phyloP scores from a whole-genome alignment of 2,329 filamentous ascomycete genomes.

The Raffaelea albimanens region DNA sequence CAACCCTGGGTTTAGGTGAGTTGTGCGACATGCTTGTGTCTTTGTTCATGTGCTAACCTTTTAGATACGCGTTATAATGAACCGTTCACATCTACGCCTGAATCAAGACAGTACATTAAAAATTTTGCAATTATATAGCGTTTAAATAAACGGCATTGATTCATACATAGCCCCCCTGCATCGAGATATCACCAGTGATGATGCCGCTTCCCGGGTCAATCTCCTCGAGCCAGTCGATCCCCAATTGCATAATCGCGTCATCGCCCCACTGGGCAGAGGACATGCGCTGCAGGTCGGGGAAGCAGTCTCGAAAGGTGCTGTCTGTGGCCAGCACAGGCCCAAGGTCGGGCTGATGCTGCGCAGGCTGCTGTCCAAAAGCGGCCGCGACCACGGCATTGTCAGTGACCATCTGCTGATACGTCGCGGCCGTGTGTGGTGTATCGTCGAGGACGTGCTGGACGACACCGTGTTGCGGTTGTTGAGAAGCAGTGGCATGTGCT shows the following conservation, averaged over 20 bases:
- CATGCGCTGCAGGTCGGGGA: conserved; percentile 16
- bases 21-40: not conserved
- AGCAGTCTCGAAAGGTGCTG: conserved; percentile 27
- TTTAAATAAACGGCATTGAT: too few species aligned
- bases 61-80: not conserved
- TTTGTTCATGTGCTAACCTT: not conserved
- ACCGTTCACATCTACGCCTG: too few species aligned
- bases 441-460: conserved; percentile 11
- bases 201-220: conserved; percentile 1
- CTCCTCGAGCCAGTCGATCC: conserved; percentile 5
- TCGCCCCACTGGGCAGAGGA: conserved; percentile 5
- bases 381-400: not conserved
- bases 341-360: too few species aligned
- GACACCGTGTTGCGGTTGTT: not conserved
- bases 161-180: too few species aligned
- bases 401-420: too few species aligned
- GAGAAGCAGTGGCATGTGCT: not conserved
- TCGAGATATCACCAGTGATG: not conserved
- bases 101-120: too few species aligned
- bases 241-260: conserved; percentile 4
- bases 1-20: conserved; percentile 18
- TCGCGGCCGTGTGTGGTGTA: not conserved
- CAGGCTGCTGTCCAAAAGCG: not conserved
- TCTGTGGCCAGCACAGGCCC: conserved; percentile 22
- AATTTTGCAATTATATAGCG: too few species aligned